These are phyloP conservation scores for Striga hermonthica DNA, from an alignment of 305 asterid genomes.

Conservation along the genomic window DNA sequence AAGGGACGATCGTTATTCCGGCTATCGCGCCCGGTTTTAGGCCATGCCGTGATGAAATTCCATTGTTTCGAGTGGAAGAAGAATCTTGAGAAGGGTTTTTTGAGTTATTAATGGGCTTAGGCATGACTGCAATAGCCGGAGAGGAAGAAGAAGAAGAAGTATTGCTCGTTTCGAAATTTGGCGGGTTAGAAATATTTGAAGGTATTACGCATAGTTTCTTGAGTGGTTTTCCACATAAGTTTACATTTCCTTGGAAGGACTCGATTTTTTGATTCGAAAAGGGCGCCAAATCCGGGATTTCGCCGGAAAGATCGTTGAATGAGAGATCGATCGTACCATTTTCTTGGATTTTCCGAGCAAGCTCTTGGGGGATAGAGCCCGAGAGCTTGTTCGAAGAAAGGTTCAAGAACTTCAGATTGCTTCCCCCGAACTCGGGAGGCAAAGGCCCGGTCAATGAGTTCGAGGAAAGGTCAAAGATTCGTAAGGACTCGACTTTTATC, in stretches of 20 bases:
- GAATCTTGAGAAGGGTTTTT: slow-evolving; percentile 36
- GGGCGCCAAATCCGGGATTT: slow-evolving; percentile 53
- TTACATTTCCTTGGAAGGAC: slow-evolving; percentile 60
- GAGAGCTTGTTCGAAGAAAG: slow-evolving; percentile 74
- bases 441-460: slow-evolving; percentile 64
- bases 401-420: slow-evolving; percentile 57
- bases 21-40: slow-evolving; percentile 61
- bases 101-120: slow-evolving; percentile 45
- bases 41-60: slow-evolving; percentile 30
- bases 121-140: slow-evolving; percentile 91
- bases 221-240: slow-evolving; percentile 79
- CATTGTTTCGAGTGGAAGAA: slow-evolving; percentile 29
- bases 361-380: slow-evolving; percentile 49
- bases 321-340: slow-evolving; percentile 70
- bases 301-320: slow-evolving; percentile 71
- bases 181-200: slow-evolving; percentile 60
- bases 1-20: slow-evolving; percentile 60
- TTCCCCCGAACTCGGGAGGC: slow-evolving; percentile 71
- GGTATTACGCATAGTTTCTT: slow-evolving; percentile 62
- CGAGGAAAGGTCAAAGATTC: slow-evolving; percentile 62
- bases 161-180: slow-evolving; percentile 43
- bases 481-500: slow-evolving; percentile 31
- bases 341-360: slow-evolving; percentile 56
- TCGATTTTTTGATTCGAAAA: slow-evolving; percentile 60
- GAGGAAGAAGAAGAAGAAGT: slow-evolving; percentile 47